Evolutionary conservation across 345 rosid genomes (phyloP), one percentile per base, ranked within the genome.

Genomic region (Moringa oleifera): DNA sequence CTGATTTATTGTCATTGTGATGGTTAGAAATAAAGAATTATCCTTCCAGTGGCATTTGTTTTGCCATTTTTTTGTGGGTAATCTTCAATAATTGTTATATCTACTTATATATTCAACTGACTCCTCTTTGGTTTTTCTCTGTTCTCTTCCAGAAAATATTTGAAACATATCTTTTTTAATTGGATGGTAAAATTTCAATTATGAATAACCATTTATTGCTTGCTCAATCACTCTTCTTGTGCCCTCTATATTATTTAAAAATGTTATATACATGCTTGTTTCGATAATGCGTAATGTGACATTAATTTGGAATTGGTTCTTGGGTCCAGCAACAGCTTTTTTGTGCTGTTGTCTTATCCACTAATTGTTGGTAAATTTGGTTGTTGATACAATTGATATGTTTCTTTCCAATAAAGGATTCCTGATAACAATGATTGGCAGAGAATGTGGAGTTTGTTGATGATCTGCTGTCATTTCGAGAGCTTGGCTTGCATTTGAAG

Each of bases 401-500:
- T 7, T 23, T 22, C 15, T 51, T 22, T 55, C 25, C 19, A 23
- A 47, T 25, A 18, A 47, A 55, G 66, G 33, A 58, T 51, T 37
- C 20, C 58, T 69, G 53, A 69, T 54, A 51, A 19, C 63, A 24
- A 55, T 72, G 45, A 57, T 70, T 72, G 68, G 51, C 87, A 94
- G 99, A 82, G 77, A 90, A 94, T 72, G 67, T 94, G 86, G 99
- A 90, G 80, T 85, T 94, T 73, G 91, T 90, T 67, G 99, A 94
- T 67, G 97, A 94, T 83, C 76, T 84, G 25, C 23, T 81, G 71
- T 88, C 99, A 28, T 94, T 86, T 53, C 74, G 88, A 72, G 90
- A 88, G 70, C 89, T 94, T 58, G 87, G 79, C 7, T 62, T 68
- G 31, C 84, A 82, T 67, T 79, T 94, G 75, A 88, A 80, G 73